Percentiles rank a stretch among this genome's conserved stretches.
Evolutionary conservation across 2,329 filamentous ascomycete species (phyloP).

Genomic region (Fusarium graminum): DNA sequence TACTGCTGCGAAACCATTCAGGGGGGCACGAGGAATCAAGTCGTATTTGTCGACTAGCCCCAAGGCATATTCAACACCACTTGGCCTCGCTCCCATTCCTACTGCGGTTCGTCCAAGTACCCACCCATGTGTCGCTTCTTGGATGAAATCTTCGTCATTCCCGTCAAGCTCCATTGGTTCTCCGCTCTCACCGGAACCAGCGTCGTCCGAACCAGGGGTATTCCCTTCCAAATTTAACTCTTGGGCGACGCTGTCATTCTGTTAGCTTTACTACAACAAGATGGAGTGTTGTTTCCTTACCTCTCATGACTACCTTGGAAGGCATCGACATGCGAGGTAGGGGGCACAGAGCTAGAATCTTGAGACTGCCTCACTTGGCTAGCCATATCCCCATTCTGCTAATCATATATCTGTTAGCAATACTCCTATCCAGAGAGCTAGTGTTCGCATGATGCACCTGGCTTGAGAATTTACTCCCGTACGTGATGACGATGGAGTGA

Average conservation of each 20-base stretch:
- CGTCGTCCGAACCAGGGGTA: not conserved
- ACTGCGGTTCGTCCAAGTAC: not conserved
- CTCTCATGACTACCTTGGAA: slow-evolving; percentile 4
- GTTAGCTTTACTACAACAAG: not conserved
- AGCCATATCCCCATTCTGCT: not conserved
- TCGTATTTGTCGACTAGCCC: not conserved
- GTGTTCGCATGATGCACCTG: slow-evolving; percentile 1
- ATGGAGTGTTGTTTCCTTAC: not conserved
- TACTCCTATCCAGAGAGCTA: not conserved
- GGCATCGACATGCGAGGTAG: slow-evolving; percentile 1
- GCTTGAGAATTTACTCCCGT: not conserved
- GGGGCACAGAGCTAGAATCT: not conserved
- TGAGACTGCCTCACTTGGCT: not conserved
- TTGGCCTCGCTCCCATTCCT: not conserved
- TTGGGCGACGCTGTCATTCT: not conserved
- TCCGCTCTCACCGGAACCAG: not conserved
- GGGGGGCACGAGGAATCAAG: not conserved
- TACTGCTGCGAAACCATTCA: not conserved
- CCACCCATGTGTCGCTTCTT: slow-evolving; percentile 1
- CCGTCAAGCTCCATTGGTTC: not conserved
- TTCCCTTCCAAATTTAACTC: no score
- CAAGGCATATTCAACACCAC: not conserved
- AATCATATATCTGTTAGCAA: slow-evolving; percentile 17
- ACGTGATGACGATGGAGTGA: not conserved
- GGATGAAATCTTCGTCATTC: not conserved